Evolutionary conservation across 1,284 basidiomycete genomes (phyloP), one percentile per base, ranked within the genome.

Genomic region (Inonotus hispidus): DNA sequence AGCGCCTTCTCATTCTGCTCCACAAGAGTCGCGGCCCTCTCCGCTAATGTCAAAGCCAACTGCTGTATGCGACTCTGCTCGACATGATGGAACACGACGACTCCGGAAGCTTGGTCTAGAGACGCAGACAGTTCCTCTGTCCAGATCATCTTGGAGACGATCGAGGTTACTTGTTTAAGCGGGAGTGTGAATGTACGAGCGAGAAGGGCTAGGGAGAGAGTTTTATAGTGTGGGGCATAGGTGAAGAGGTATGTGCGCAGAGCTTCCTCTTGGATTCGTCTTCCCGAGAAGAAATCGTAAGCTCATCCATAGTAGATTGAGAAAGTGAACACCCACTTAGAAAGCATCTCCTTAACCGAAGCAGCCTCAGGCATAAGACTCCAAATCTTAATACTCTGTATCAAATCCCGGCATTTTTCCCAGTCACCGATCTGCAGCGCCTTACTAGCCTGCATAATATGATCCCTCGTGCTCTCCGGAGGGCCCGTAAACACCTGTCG

Each of bases 131-230:
- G 80, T 73, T 98, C 95, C 72, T 98, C 97, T 69, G 85, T 94
- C 94, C 95, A 98, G 70, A 99, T 98, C 97, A 99, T 98, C 76
- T 95, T 93, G 52, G 92, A 95, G 53, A 98, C 92, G 68, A 98
- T 87, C 25, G 95, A 95, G 4, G 90, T 94, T 7, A 98, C 93
- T 13, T 85, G 78, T 56, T 87, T 83, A 60, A 89, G 74, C 6
- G 93, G 81, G 14, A 99, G 80, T 32, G 88, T 88, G 77, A 99
- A 98, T 2, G 92, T 97, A 61, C 84, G 82, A 5, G 95, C 87
- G 53, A 99, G 85, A 62, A 95, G 83, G 6, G 85, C 82, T 45
- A 99, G 82, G 7, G 95, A 96, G 43, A 98, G 82, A 10, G 93
- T 92, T 70, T 84, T 89, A 79, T 99, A 99, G 76, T 96, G 88